These are phyloP conservation scores for Lepidium africanum DNA, from an alignment of 345 rosid genomes.

Conservation along the genomic window DNA sequence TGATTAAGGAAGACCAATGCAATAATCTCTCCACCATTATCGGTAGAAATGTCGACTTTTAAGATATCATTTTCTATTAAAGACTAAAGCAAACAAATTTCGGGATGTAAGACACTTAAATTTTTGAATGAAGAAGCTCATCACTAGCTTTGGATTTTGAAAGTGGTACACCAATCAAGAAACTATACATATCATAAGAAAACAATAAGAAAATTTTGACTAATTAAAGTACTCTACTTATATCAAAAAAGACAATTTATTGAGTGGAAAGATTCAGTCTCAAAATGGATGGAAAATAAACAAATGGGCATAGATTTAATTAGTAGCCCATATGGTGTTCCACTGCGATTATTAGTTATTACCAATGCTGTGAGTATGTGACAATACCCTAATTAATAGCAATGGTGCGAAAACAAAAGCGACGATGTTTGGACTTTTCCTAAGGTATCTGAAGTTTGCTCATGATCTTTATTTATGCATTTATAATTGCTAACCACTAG, in stretches of 20 bases:
- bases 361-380: no score
- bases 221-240: not conserved
- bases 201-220: not conserved
- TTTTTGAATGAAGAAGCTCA: not conserved
- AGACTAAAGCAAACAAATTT: not conserved
- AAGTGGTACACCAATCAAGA: not conserved
- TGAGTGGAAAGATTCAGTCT: not conserved
- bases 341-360: no score
- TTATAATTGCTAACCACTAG: no score
- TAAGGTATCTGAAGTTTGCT: no score
- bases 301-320: not conserved
- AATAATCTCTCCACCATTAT: conserved; percentile 21
- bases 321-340: not conserved
- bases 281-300: not conserved
- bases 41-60: conserved; percentile 11
- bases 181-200: not conserved
- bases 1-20: conserved; percentile 14
- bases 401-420: no score
- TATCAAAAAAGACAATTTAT: not conserved
- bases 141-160: not conserved
- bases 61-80: not conserved
- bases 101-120: not conserved
- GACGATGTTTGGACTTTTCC: no score
- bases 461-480: no score
- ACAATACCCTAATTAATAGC: no score